Evolutionary conservation across 2,329 filamentous ascomycete genomes (phyloP).

Genomic region (Delphinella strobiligena): DNA sequence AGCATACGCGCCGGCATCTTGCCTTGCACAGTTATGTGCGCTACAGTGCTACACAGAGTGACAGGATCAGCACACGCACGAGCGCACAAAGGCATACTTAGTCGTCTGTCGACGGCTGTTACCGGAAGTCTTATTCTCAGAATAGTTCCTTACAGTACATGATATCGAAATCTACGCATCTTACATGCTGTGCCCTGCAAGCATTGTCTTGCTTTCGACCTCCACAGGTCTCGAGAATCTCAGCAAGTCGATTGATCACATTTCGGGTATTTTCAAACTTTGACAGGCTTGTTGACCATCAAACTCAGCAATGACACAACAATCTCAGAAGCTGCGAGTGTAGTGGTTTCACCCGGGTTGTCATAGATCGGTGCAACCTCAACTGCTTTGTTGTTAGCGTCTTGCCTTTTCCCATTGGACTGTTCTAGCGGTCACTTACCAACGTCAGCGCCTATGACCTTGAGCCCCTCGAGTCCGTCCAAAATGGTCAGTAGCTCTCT

Average conservation of each 20-base stretch:
- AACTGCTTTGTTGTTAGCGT: conserved; percentile 17
- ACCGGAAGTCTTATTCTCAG: no score
- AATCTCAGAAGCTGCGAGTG: conserved; percentile 42
- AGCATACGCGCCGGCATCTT: no score
- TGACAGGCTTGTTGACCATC: conserved; percentile 27
- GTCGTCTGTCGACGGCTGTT: no score
- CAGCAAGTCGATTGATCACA: background rate
- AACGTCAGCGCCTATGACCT: background rate
- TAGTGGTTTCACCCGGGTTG: conserved; percentile 47
- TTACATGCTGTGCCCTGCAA: background rate
- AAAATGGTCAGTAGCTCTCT: conserved; percentile 47
- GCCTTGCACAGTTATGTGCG: no score
- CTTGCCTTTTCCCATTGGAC: background rate
- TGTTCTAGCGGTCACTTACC: background rate
- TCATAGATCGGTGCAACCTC: conserved; percentile 53
- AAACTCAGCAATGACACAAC: conserved; percentile 37
- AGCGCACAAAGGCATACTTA: no score
- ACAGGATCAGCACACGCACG: no score
- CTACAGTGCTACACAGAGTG: no score
- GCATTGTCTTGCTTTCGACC: no score
- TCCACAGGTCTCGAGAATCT: no score
- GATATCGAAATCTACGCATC: no score
- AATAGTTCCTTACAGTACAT: no score
- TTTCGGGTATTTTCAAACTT: background rate
- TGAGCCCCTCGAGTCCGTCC: conserved; percentile 33